A percentile compares a stretch with the other conserved stretches of the same genome.
These are phyloP conservation scores for Pseudohalonectria lignicola DNA, from an alignment of 2,329 filamentous ascomycete species.

Conservation along the genomic window DNA sequence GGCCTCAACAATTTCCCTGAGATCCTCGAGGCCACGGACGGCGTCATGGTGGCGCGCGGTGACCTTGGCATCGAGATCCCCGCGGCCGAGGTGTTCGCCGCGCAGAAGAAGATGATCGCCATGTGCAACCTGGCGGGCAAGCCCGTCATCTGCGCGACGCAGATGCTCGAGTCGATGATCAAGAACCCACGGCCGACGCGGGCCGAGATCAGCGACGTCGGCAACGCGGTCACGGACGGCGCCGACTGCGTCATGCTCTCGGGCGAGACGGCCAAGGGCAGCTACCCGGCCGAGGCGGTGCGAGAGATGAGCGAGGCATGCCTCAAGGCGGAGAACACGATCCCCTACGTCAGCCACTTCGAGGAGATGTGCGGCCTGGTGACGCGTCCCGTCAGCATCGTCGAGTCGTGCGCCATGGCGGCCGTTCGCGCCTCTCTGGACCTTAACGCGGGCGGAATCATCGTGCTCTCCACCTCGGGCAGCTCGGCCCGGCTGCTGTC, in stretches of 20 bases:
- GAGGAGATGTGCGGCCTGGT: constrained; percentile 84
- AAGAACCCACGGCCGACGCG: constrained; percentile 98
- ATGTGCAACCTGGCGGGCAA: constrained; percentile 99
- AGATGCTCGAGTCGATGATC: constrained; percentile 99
- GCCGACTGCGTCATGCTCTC: constrained; percentile 99
- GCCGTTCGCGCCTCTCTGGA: constrained; percentile 92
- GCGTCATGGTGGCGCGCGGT: constrained; percentile 99
- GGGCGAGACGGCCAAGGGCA: constrained; percentile 96
- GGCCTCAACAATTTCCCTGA: constrained; percentile 99
- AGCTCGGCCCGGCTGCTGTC: constrained; percentile 89
- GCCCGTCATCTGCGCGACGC: constrained; percentile 96
- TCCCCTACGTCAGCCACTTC: constrained; percentile 93
- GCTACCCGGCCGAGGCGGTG: constrained; percentile 85
- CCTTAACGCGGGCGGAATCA: constrained; percentile 90
- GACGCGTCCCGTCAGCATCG: constrained; percentile 73
- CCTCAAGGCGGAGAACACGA: constrained; percentile 91
- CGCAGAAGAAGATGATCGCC: constrained; percentile 99
- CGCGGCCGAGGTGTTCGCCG: constrained; percentile 95
- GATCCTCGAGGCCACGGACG: constrained; percentile 91
- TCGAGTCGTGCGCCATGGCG: constrained; percentile 94
- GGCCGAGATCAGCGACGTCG: constrained; percentile 96
- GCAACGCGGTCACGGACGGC: constrained; percentile 94
- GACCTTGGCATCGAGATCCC: constrained; percentile 98
- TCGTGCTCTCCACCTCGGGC: constrained; percentile 92
- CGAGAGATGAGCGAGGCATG: constrained; percentile 98